Evolutionary conservation across 2,329 filamentous ascomycete species (phyloP), one percentile per base, ranked within the genome.

Genomic region (Achaetomium macrosporum): DNA sequence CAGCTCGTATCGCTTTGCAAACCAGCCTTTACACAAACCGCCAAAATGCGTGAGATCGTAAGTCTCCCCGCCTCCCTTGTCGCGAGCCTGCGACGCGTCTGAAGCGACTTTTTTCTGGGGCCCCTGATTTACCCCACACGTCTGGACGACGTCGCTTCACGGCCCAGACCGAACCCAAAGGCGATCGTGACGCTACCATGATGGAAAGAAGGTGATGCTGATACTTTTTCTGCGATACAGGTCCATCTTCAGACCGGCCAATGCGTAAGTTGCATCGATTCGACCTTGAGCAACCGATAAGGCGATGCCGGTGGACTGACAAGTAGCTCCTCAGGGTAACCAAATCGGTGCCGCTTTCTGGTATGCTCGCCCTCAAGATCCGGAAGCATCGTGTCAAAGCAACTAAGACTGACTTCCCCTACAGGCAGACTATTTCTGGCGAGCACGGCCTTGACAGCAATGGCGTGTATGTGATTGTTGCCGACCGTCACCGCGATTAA

Each of bases 331-430:
- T 66, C 68, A 96, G 92, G 93, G 93, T 84, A 99, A 99, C 88
- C 93, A 99, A 89, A 96, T 97, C 68, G 93, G 93, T 92, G 93
- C 93, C 82, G 93, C 93, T 78, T 99, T 99, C 84, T 99, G 93
- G 87, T 89, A 76, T 65, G 83, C 78, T 55, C 37, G 31, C 29
- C 31, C 35, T 19, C 30, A 19, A 30, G 16, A 33, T 42, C 15
- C 33, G 15, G 15, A 51, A 50, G 31, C 25, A 41, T 42, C 39
- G 17, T 43, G 17, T 50, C 35, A 25, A 53, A 54, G 42, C 40
- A 56, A 51, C 51, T 33, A 31, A 53, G 59, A 65, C 73, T 81
- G 65, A 80, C 68, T 59, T 54, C 47, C 36, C 33, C 51, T 57
- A 59, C 58, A 85, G 82, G 87, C 87, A 90, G 75, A 87, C 79